Base-by-base conservation (phyloP, 2,329 filamentous ascomycete species). In the Orbilia oligospora region DNA sequence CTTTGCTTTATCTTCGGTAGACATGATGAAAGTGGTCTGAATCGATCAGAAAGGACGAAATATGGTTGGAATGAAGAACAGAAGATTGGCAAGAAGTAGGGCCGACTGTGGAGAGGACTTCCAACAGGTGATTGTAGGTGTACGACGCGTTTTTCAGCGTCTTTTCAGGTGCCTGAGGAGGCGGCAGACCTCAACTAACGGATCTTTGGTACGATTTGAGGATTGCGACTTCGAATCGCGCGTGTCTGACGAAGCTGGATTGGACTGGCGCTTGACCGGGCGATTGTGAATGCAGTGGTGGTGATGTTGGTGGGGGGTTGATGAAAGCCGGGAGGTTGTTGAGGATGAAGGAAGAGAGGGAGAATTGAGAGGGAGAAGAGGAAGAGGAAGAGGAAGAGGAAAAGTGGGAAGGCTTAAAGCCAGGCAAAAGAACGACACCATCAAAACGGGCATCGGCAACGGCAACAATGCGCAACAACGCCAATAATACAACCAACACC, bases 131-230 rank as follows among this genome's bases (percentile, higher is more conserved):
- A 56, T 67, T 71, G 75, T 51, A 49, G 75, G 36, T 46, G 63
- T 48, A 69, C 12, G 55, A 78, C 75, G 75, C 75, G 75, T 78
- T 69, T 78, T 69, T 72, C 75, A 78, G 75, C 75, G 75, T 78
- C 63, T 33, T 61, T 53, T 55, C 46, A 27, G 66, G 44, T 68
- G 75, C 63, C 53, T 65, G 61, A 33, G 44, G 68, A 63, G 75
- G 75, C 63, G 16, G 38, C 41, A 33, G 61, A 64, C 36, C 49
- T 38, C 61, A 63, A 38, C 41, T 33, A 46, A n/a, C 33, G 24
- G 22, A n/a, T 69, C 22, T 64, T 71, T 55, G 48, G 53, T 33
- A 18, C 24, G 46, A 78, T 63, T 64, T 48, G 20, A 46, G 16
- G 68, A 41, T 63, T 58, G 75, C 75, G 75, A 72, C 53, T 61